Evolutionary conservation across 73 alveolate genomes (phyloP).

Genomic region (Stentor coeruleus): DNA sequence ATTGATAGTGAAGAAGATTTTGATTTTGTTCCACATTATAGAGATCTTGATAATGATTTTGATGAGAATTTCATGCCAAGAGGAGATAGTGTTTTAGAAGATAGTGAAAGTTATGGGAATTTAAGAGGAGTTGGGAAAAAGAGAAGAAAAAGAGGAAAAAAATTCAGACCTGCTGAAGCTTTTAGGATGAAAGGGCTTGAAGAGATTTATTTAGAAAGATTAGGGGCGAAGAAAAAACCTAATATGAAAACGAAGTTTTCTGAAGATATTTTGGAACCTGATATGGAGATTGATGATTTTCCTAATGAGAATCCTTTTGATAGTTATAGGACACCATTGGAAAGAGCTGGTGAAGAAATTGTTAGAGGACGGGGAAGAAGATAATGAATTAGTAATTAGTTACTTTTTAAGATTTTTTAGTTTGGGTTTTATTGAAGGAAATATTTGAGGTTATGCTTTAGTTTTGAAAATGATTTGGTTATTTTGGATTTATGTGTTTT

Average conservation of each 20-base stretch:
- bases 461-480: too few relatives aligned
- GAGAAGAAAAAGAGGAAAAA: neutral
- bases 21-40: neutral
- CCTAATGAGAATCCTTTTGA: neutral
- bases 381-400: too few relatives aligned
- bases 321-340: neutral
- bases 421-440: too few relatives aligned
- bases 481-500: too few relatives aligned
- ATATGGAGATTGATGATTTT: neutral
- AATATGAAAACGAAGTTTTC: neutral
- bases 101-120: neutral
- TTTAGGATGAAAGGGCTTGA: slow-evolving; percentile 4
- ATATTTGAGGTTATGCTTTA: too few relatives aligned
- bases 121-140: neutral
- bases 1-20: neutral
- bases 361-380: slow-evolving; percentile 12
- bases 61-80: neutral
- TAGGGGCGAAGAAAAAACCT: neutral
- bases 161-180: neutral
- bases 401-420: too few relatives aligned
- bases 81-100: neutral
- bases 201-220: slow-evolving; percentile 11
- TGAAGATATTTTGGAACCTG: slow-evolving; percentile 19
- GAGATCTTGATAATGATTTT: neutral
- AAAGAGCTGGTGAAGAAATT: slow-evolving; percentile 22